phyloP scores from a whole-genome alignment of 306 rosid genomes.

The Senna siamea region DNA sequence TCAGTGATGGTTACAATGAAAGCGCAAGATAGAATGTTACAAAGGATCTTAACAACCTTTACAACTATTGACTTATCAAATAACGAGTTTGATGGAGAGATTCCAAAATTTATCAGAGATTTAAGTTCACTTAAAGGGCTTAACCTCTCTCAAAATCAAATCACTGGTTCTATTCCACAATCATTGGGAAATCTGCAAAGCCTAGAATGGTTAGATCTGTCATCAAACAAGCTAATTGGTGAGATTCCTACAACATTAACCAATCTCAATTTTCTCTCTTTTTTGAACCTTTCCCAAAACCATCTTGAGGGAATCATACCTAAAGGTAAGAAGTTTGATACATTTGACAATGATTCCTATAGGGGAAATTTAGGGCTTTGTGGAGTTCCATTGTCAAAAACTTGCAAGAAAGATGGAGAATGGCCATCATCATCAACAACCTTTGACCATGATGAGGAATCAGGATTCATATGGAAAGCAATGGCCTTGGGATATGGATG shows the following conservation, averaged over 20 bases:
- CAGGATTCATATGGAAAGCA: slow-evolving; percentile 22
- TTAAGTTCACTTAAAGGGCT: slow-evolving; percentile 40
- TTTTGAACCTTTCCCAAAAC: slow-evolving; percentile 5
- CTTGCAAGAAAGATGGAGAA: not conserved
- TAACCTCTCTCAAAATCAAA: slow-evolving; percentile 43
- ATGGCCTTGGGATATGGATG: slow-evolving; percentile 36
- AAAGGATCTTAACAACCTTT: not conserved
- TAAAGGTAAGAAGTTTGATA: slow-evolving; percentile 35
- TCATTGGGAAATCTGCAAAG: slow-evolving; percentile 32
- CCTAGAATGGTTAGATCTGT: slow-evolving; percentile 35
- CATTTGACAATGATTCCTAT: slow-evolving; percentile 29
- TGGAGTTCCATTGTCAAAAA: slow-evolving; percentile 28
- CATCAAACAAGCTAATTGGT: slow-evolving; percentile 14
- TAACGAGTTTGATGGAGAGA: too few relatives aligned
- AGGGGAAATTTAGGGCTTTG: slow-evolving; percentile 27
- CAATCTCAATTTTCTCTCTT: not conserved
- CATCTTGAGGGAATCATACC: slow-evolving; percentile 33
- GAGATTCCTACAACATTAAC: slow-evolving; percentile 28
- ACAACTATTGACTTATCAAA: slow-evolving; percentile 31
- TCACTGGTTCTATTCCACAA: slow-evolving; percentile 43
- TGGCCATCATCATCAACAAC: not conserved
- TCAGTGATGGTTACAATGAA: slow-evolving; percentile 5
- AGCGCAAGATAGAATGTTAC: not conserved
- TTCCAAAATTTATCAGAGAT: slow-evolving; percentile 14
- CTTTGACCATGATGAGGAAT: not conserved